Conservation (phyloP, 148 eudicot genomes). For the Beta vulgaris region DNA sequence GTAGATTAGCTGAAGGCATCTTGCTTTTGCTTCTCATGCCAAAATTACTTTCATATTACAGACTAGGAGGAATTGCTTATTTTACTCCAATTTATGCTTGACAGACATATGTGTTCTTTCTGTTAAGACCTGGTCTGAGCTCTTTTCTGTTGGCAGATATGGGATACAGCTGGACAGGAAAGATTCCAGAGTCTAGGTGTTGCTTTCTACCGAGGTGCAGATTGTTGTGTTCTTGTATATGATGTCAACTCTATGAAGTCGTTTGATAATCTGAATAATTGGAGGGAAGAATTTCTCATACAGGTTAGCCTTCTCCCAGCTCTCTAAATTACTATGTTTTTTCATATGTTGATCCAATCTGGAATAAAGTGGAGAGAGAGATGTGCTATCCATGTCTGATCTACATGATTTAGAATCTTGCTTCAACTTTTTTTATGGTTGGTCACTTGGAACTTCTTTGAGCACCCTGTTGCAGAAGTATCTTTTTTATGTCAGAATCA, state of each 20-base stretch:
- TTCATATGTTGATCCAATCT: neutral
- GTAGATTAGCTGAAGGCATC: neutral
- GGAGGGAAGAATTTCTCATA: slow-evolving; percentile 96
- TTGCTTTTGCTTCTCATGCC: neutral
- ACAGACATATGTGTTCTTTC: neutral
- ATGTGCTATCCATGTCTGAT: neutral
- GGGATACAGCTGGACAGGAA: slow-evolving; percentile 99
- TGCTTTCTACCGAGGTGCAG: slow-evolving; percentile 97
- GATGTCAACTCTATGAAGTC: slow-evolving; percentile 90
- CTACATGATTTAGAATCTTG: neutral
- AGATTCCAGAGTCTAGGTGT: slow-evolving; percentile 96
- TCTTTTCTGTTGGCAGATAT: slow-evolving; percentile 50
- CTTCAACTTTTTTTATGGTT: neutral
- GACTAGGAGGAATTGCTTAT: too few relatives aligned
- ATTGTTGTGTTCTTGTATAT: slow-evolving; percentile 96
- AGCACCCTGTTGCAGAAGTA: neutral
- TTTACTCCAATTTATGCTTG: slow-evolving; percentile 6
- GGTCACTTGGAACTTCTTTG: neutral
- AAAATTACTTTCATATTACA: too few relatives aligned
- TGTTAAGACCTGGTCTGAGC: neutral
- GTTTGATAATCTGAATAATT: slow-evolving; percentile 75
- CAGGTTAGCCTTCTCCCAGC: slow-evolving; percentile 43
- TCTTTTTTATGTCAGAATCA: neutral
- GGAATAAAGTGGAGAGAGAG: too few relatives aligned
- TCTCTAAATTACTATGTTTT: neutral